Evolutionary conservation across 179 eudicot genomes (phyloP).

Genomic region (Patellifolia procumbens): DNA sequence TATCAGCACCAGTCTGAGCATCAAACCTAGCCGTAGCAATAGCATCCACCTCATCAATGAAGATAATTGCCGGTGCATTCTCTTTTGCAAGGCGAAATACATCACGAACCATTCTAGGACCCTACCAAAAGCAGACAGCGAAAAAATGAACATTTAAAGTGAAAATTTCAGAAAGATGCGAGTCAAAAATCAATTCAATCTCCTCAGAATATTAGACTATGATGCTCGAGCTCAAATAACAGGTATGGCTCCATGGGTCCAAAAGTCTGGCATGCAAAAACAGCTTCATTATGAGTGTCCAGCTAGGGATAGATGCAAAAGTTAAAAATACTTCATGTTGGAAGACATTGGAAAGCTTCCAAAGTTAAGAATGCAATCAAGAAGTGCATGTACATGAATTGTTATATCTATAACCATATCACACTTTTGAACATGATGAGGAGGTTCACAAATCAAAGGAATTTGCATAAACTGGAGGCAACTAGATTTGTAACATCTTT

Average conservation of each 20-base stretch:
- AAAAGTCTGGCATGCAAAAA: not conserved
- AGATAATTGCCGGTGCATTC: slow-evolving; percentile 92
- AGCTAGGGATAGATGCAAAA: not conserved
- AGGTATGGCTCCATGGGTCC: not conserved
- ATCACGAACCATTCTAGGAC: slow-evolving; percentile 98
- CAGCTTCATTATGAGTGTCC: not conserved
- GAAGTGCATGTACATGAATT: too few species aligned
- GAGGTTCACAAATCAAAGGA: too few species aligned
- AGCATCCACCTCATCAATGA: slow-evolving; percentile 95
- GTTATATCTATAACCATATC: too few species aligned
- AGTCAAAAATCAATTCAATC: not conserved
- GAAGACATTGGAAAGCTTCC: too few species aligned
- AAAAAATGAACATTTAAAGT: not conserved
- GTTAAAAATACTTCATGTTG: too few species aligned
- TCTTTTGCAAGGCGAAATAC: slow-evolving; percentile 95
- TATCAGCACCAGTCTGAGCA: slow-evolving; percentile 98
- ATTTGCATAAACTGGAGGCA: too few species aligned
- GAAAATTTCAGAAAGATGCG: not conserved
- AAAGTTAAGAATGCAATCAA: too few species aligned
- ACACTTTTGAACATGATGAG: too few species aligned
- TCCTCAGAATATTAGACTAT: not conserved
- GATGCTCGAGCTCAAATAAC: not conserved
- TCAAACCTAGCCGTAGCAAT: slow-evolving; percentile 97
- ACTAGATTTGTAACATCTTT: too few species aligned
- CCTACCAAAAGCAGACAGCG: slow-evolving; percentile 50